Evolutionary conservation across 805 yeast genomes (phyloP), one percentile per base, ranked within the genome.

Genomic region (Huiozyma sinensis): DNA sequence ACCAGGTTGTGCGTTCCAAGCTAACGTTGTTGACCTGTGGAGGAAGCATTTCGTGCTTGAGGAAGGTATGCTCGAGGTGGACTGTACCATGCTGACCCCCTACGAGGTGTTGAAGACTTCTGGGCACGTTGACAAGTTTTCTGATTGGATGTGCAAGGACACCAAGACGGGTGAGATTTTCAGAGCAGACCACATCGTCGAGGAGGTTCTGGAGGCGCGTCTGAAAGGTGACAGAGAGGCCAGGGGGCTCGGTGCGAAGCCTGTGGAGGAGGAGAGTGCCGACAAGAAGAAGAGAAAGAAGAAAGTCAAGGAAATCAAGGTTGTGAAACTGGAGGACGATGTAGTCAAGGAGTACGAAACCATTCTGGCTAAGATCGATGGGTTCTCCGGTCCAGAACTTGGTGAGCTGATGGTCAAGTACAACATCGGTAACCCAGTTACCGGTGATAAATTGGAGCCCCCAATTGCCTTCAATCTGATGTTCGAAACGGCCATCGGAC

Each of bases 401-500:
- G 97, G 97, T 53, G 83, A 86, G 60, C 70, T 92, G 54, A 89
- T 94, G 76, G 71, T 61, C 51, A 81, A 87, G 66, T 76, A 84
- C 67, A 72, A 82, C 48, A 94, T 92, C 64, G 79, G 79, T 56
- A 92, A 90, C 74, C 99, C 99, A 37, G 89, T 77, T 41, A 88
- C 95, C 48, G 84, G 83, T 51, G 94, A 84, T 38, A 72, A 77
- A 42, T 75, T 92, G 57, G 95, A 87, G 66, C 82, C 82, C 38
- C 99, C 99, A 53, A 78, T 72, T 57, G 97, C 89, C 66, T 92
- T 92, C 79, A 92, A 92, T 72, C 78, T 92, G 66, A 92, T 92
- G 99, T 92, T 92, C 64, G 97, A 90, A 70, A 92, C 99, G 47
- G 95, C 95, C 46, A 94, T 92, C 65, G 99, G 99, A 44, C 98